A percentile compares a stretch with the other conserved stretches of the same genome.
Conservation (phyloP, 139 green algal species). For the Chlorella sp. region DNA sequence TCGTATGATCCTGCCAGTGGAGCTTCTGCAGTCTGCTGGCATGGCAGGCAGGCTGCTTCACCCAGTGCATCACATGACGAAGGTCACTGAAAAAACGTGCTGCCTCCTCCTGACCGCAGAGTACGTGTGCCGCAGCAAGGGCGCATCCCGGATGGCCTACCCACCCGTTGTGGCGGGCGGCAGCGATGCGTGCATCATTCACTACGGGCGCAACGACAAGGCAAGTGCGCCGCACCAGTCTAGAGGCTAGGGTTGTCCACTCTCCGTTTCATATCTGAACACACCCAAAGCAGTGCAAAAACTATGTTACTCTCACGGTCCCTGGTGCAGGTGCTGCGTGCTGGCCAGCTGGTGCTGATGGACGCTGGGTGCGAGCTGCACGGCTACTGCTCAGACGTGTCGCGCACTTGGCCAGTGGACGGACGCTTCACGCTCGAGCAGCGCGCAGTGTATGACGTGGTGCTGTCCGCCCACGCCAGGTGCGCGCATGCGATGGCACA, state of each 20-base stretch:
- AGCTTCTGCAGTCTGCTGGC: no score
- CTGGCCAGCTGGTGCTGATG: conserved; percentile 75
- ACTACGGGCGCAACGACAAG: conserved; percentile 85
- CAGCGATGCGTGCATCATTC: conserved; percentile 70
- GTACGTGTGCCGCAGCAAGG: conserved; percentile 40
- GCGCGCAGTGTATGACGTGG: conserved; percentile 68
- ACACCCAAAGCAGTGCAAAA: no score
- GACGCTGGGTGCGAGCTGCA: conserved; percentile 85
- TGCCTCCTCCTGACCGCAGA: no score
- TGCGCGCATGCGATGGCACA: no score
- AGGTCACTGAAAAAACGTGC: no score
- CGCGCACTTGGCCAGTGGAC: conserved; percentile 78
- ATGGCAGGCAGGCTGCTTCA: no score
- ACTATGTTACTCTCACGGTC: no score
- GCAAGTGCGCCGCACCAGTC: no score
- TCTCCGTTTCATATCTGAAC: no score
- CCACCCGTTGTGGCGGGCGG: conserved; percentile 66
- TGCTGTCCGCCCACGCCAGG: conserved; percentile 23
- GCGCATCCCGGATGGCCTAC: conserved; percentile 69
- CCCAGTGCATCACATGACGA: no score
- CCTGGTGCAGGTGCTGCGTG: conserved; percentile 40
- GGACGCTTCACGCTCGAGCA: conserved; percentile 48
- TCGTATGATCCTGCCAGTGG: no score
- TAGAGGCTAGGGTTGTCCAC: no score
- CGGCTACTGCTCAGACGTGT: conserved; percentile 72